Percentiles rank a stretch among this genome's conserved stretches.
These are phyloP conservation scores for Astrocystis sublimbata DNA, from an alignment of 495 filamentous ascomycete species.

Conservation along the genomic window DNA sequence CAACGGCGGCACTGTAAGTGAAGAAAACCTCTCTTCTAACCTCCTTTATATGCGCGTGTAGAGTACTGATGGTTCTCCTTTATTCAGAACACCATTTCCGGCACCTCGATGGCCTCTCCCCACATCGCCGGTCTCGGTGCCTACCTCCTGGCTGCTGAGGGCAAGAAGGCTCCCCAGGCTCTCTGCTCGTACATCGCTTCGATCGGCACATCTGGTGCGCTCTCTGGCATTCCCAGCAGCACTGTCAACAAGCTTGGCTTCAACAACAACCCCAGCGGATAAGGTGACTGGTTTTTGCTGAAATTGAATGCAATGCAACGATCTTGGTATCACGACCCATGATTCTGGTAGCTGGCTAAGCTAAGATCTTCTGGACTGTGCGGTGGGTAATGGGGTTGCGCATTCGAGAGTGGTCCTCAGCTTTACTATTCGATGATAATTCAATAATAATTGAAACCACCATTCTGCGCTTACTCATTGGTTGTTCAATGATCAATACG, in stretches of 20 bases:
- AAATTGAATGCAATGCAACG: no score
- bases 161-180: constrained; percentile 44
- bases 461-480: no score
- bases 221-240: constrained; percentile 43
- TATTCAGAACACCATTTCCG: constrained; percentile 63
- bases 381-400: background rate
- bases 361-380: background rate
- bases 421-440: background rate
- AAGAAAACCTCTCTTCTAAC: background rate
- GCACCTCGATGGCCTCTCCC: constrained; percentile 66
- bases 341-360: background rate
- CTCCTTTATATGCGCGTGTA: background rate
- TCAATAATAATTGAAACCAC: background rate
- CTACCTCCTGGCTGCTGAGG: constrained; percentile 56
- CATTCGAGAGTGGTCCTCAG: background rate
- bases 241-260: constrained; percentile 53
- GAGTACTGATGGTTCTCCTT: background rate
- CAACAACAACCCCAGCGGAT: constrained; percentile 49
- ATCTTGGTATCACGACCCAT: no score
- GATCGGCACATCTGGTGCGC: constrained; percentile 33
- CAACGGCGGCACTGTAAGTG: constrained; percentile 48
- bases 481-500: no score
- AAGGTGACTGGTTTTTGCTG: constrained; percentile 19
- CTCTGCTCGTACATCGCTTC: constrained; percentile 48
- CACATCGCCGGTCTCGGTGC: constrained; percentile 64